Percentiles rank a stretch among this genome's conserved stretches.
Evolutionary conservation across 2,329 filamentous ascomycete genomes (phyloP).

Genomic region (Aureobasidium sp.): DNA sequence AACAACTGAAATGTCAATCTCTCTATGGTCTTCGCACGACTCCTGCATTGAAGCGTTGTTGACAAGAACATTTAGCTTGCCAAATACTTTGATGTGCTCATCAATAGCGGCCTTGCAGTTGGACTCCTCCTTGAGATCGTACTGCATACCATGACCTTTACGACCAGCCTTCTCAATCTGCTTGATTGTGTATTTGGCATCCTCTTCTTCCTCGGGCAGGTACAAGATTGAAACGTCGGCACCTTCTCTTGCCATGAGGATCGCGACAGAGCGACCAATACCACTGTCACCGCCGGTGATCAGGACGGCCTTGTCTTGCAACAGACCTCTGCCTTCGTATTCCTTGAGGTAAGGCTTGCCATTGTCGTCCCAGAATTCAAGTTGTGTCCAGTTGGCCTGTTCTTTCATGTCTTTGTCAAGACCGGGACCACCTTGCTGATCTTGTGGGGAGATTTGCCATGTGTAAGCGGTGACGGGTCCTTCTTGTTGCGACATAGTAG

Average conservation of each 20-base stretch:
- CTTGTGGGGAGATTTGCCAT: constrained; percentile 25
- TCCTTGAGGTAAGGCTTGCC: constrained; percentile 29
- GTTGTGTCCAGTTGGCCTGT: constrained; percentile 28
- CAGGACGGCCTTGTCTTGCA: constrained; percentile 28
- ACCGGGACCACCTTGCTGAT: constrained; percentile 28
- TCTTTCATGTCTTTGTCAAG: constrained; percentile 28
- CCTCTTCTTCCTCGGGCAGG: constrained; percentile 49
- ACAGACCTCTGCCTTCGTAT: constrained; percentile 28
- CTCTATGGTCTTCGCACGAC: constrained; percentile 45
- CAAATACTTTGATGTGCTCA: constrained; percentile 45
- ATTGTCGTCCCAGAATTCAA: constrained; percentile 28
- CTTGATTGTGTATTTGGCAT: constrained; percentile 49
- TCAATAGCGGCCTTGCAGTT: constrained; percentile 48
- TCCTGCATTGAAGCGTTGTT: constrained; percentile 55
- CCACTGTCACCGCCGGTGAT: constrained; percentile 25
- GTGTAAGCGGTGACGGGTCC: constrained; percentile 22
- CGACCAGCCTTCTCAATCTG: constrained; percentile 46
- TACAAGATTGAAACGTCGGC: constrained; percentile 52
- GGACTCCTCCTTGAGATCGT: constrained; percentile 44
- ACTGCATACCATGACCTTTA: constrained; percentile 42
- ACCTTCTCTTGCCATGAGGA: constrained; percentile 53
- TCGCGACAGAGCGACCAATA: constrained; percentile 49
- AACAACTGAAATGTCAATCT: constrained; percentile 50
- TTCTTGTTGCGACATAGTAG: constrained; percentile 17
- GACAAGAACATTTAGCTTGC: constrained; percentile 42